Percentiles rank a stretch among this genome's conserved stretches.
Evolutionary conservation across 768 basidiomycete genomes (phyloP).

Genomic region (Termitomyces sp.): DNA sequence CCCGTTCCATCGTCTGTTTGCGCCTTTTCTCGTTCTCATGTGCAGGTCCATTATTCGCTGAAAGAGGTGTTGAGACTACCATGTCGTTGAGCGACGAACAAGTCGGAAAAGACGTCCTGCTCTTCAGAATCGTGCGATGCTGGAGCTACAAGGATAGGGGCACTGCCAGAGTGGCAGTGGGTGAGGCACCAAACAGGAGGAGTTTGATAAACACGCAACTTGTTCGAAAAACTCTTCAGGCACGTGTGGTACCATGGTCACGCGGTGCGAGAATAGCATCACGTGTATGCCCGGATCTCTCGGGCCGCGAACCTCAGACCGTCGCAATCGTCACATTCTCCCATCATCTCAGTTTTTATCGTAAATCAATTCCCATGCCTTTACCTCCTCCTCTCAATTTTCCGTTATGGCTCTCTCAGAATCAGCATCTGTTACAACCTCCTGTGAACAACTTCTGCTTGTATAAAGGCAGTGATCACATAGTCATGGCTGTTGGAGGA

Average conservation of each 20-base stretch:
- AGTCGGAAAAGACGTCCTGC: background rate
- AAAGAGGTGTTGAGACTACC: slow-evolving; percentile 32
- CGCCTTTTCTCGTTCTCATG: slow-evolving; percentile 43
- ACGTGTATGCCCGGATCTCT: slow-evolving; percentile 14
- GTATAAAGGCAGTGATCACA: slow-evolving; percentile 69
- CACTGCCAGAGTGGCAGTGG: background rate
- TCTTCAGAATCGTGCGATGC: background rate
- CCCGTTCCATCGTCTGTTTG: slow-evolving; percentile 52
- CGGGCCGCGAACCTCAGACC: slow-evolving; percentile 2
- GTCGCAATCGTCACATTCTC: background rate
- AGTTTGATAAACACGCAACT: slow-evolving; percentile 15
- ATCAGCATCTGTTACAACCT: slow-evolving; percentile 64
- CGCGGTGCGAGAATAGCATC: slow-evolving; percentile 17
- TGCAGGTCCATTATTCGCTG: slow-evolving; percentile 24
- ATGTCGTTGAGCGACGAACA: slow-evolving; percentile 20
- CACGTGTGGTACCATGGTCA: slow-evolving; percentile 23
- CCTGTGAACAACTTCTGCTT: slow-evolving; percentile 1
- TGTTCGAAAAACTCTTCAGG: slow-evolving; percentile 17
- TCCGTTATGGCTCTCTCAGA: slow-evolving; percentile 83
- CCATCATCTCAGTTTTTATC: background rate
- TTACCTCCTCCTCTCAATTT: slow-evolving; percentile 73
- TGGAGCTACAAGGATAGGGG: background rate
- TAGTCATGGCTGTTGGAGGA: slow-evolving; percentile 96
- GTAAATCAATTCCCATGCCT: background rate
- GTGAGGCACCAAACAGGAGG: background rate